Evolutionary conservation across 2,329 filamentous ascomycete species (phyloP).

Genomic region (Periconia digitata): DNA sequence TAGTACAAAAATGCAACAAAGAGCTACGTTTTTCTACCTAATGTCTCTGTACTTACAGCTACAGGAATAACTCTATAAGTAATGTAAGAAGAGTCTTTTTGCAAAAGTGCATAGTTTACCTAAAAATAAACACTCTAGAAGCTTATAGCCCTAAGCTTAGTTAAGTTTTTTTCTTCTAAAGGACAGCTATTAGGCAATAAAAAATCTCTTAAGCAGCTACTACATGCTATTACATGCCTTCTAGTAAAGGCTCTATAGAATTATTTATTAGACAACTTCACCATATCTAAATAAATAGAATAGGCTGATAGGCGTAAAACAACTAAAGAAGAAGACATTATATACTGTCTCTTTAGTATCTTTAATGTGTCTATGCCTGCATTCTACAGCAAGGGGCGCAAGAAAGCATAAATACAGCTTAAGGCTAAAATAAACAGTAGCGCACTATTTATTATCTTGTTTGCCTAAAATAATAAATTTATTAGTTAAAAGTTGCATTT

Average conservation of each 20-base stretch:
- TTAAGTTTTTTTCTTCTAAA: conserved; percentile 12
- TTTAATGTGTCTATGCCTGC: conserved; percentile 19
- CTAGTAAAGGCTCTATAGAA: conserved; percentile 10
- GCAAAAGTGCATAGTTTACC: conserved; percentile 16
- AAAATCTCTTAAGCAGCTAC: conserved; percentile 8
- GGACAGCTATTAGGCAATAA: conserved; percentile 8
- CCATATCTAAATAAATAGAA: conserved; percentile 12
- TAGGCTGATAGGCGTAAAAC: conserved; percentile 23
- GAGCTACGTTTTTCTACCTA: conserved; percentile 19
- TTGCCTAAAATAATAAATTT: conserved; percentile 26
- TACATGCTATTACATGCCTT: conserved; percentile 16
- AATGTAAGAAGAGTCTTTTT: conserved; percentile 14
- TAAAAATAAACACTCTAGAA: conserved; percentile 13
- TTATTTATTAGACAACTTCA: conserved; percentile 17
- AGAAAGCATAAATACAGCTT: conserved; percentile 16
- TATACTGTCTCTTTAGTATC: conserved; percentile 21
- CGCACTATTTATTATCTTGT: conserved; percentile 24
- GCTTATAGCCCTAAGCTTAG: conserved; percentile 3
- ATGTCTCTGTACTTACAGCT: conserved; percentile 12
- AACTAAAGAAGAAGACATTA: conserved; percentile 21
- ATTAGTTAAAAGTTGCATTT: conserved; percentile 26
- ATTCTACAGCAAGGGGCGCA: conserved; percentile 20
- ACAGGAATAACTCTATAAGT: neutral
- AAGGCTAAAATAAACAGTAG: conserved; percentile 12
- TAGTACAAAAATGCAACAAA: conserved; percentile 16